Percentiles rank a stretch among this genome's conserved stretches.
phyloP scores from a whole-genome alignment of 345 rosid genomes.

The Boechera stricta region DNA sequence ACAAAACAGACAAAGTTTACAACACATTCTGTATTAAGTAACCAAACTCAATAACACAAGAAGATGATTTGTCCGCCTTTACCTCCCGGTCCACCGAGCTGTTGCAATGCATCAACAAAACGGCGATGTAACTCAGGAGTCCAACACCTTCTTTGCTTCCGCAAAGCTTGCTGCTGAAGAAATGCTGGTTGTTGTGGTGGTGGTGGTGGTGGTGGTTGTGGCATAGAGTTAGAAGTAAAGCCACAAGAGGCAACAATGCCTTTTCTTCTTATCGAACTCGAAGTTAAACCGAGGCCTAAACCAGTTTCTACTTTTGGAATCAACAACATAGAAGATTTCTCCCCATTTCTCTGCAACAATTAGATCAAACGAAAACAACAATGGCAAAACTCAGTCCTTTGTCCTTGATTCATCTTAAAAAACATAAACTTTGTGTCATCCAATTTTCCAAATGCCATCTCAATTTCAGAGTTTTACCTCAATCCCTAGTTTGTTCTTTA shows the following conservation, averaged over 20 bases:
- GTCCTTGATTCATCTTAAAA: constrained; percentile 5
- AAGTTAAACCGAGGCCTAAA: constrained; percentile 41
- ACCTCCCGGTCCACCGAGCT: constrained; percentile 95
- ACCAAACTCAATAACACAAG: constrained; percentile 26
- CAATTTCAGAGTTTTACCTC: constrained; percentile 47
- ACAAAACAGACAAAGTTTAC: constrained; percentile 1
- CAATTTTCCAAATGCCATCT: neutral
- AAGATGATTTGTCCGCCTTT: neutral
- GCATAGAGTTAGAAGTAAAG: constrained; percentile 47
- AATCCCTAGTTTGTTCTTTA: constrained; percentile 43
- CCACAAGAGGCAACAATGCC: constrained; percentile 43
- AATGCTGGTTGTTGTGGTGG: constrained; percentile 43
- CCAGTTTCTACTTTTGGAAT: constrained; percentile 61
- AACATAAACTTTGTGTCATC: neutral
- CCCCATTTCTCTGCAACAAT: constrained; percentile 54
- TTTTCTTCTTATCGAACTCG: constrained; percentile 52
- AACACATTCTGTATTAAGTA: constrained; percentile 12
- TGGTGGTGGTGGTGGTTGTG: constrained; percentile 33
- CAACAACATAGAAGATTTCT: constrained; percentile 51
- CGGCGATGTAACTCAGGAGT: constrained; percentile 89
- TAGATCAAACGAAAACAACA: neutral
- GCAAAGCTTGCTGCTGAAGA: constrained; percentile 57
- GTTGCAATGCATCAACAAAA: constrained; percentile 81
- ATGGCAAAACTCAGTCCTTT: constrained; percentile 17
- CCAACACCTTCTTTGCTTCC: constrained; percentile 98